Evolutionary conservation across 1,284 basidiomycete species (phyloP), one percentile per base, ranked within the genome.

Genomic region (Ustilago nuda): DNA sequence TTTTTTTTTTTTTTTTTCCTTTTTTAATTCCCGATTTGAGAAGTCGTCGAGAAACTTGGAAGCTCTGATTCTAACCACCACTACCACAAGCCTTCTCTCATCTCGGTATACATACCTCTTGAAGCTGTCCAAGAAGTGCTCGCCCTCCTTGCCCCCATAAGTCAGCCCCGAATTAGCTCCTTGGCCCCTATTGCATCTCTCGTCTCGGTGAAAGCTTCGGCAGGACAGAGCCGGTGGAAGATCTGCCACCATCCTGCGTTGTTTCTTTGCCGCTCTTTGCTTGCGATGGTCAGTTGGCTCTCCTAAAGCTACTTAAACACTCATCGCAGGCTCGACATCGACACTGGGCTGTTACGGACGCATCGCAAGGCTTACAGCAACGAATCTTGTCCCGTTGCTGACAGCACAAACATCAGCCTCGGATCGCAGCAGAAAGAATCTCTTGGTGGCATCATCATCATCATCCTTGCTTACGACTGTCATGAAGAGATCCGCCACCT

Each of bases 401-500:
- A 27, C 23, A 17, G 36, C 48, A 53, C 45, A n/a, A n/a, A 55
- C 12, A 41, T 19, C 53, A 30, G n/a, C 19, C 7, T 11, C 53
- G 30, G 12, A 15, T 41, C 37, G n/a, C 37, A 19, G 43, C 6
- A 39, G 23, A 27, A 27, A 27, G 23, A 27, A 17, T 4, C 37
- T 3, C 13, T 2, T 13, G 0, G 2, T 13, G 0, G 2, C 23
- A 15, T 27, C 30, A 5, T 9, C 7, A 48, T 9, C 4, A 27
- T 15, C 13, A 4, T 33, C 1, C 13, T 33, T 30, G 9, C 17
- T 36, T 8, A 12, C 9, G 27, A 35, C 12, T 36, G 56, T 15
- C n/a, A 74, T 74, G 72, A 74, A 74, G 55, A 41, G 62, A 48
- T 12, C 59, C 32, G 55, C 66, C 5, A 23, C 48, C 32, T 23